Conservation (phyloP, 805 yeast genomes). For the Metschnikowia orientalis region DNA sequence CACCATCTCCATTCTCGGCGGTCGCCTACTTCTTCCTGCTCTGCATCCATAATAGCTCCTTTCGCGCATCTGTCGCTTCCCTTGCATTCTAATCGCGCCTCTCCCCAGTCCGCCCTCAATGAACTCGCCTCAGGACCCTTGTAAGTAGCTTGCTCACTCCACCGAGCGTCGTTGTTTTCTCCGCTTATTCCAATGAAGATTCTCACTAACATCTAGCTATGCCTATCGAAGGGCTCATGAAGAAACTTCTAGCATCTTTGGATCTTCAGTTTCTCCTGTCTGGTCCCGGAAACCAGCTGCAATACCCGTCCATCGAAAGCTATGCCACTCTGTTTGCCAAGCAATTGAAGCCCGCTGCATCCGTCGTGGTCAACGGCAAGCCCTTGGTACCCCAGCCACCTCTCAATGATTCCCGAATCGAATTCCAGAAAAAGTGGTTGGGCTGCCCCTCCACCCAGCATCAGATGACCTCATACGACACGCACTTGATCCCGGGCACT, state of each 20-base stretch:
- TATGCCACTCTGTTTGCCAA: constrained; percentile 46
- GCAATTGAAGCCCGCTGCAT: constrained; percentile 47
- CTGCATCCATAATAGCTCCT: no score
- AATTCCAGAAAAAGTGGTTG: constrained; percentile 59
- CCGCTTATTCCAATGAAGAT: constrained; percentile 1
- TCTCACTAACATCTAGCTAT: constrained; percentile 22
- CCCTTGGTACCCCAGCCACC: constrained; percentile 39
- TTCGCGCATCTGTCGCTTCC: not conserved
- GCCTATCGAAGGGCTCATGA: constrained; percentile 39
- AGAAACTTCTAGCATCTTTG: constrained; percentile 29
- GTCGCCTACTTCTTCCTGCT: not conserved
- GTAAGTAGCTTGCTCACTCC: no score
- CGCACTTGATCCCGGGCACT: constrained; percentile 65
- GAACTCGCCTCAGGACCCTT: constrained; percentile 19
- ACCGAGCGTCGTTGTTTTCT: not conserved
- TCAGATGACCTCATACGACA: constrained; percentile 57
- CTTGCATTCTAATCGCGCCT: not conserved
- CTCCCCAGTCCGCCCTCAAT: constrained; percentile 3
- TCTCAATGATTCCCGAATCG: constrained; percentile 32
- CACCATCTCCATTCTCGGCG: not conserved
- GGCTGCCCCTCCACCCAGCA: constrained; percentile 56
- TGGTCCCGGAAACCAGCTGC: constrained; percentile 11
- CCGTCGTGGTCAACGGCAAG: constrained; percentile 55
- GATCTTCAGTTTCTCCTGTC: constrained; percentile 32
- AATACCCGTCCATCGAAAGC: constrained; percentile 31